Evolutionary conservation across 495 filamentous ascomycete species (phyloP).

Genomic region (Penicillium crystallinum): DNA sequence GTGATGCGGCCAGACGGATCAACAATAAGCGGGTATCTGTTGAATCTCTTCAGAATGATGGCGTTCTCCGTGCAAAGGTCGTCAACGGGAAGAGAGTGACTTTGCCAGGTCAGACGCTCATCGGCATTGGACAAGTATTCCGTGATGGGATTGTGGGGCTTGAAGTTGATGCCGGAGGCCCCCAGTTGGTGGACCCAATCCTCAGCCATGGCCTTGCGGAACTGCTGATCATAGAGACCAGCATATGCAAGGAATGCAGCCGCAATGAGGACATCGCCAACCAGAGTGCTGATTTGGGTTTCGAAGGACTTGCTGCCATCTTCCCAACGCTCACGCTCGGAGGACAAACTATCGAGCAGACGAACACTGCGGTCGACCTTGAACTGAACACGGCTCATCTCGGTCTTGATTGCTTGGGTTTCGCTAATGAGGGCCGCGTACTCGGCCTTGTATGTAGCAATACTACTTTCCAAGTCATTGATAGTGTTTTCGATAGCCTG

Average conservation of each 20-base stretch:
- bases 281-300: conserved; percentile 92
- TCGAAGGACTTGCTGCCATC: conserved; percentile 96
- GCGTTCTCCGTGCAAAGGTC: conserved; percentile 99
- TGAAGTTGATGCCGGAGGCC: conserved; percentile 85
- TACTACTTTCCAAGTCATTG: conserved; percentile 75
- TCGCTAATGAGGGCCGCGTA: conserved; percentile 95
- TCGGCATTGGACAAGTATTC: conserved; percentile 97
- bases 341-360: conserved; percentile 88
- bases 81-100: conserved; percentile 92
- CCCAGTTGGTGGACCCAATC: conserved; percentile 92
- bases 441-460: conserved; percentile 93
- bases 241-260: conserved; percentile 97
- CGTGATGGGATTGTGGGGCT: conserved; percentile 87
- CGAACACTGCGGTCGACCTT: conserved; percentile 96
- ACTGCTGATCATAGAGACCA: conserved; percentile 96
- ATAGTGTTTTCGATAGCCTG: conserved; percentile 88
- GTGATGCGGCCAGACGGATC: conserved; percentile 92
- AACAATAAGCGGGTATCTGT: conserved; percentile 96
- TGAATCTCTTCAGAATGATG: conserved; percentile 94
- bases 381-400: conserved; percentile 93
- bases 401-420: conserved; percentile 92
- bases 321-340: conserved; percentile 90
- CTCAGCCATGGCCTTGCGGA: conserved; percentile 94
- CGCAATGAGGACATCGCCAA: conserved; percentile 91
- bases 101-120: conserved; percentile 90